Conservation (phyloP, 2,329 filamentous ascomycete species). For the Ceratocystis albifundus region DNA sequence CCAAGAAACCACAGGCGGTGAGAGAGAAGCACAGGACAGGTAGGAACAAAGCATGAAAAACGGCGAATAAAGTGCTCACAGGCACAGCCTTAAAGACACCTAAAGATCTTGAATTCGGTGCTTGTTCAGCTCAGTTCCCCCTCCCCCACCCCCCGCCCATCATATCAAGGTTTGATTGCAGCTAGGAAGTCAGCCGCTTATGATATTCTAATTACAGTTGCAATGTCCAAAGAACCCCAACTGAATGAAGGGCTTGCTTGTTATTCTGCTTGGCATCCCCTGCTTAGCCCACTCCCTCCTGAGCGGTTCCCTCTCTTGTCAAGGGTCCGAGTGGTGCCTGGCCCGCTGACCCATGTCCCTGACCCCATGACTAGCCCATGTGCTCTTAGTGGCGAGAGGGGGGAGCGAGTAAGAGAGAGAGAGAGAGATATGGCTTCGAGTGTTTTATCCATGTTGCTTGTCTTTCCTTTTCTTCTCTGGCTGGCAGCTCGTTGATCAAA, state of each 20-base stretch:
- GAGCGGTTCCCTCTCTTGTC: constrained; percentile 2
- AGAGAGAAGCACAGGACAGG: not conserved
- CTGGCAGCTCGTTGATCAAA: not conserved
- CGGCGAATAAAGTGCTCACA: not conserved
- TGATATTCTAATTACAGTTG: not conserved
- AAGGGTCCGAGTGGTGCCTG: not conserved
- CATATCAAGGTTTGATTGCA: not conserved
- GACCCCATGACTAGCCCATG: not conserved
- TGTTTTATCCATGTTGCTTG: not conserved
- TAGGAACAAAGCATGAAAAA: not conserved
- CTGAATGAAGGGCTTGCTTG: not conserved
- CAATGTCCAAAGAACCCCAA: not conserved
- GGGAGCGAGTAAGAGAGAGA: not conserved
- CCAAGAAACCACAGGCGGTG: not conserved
- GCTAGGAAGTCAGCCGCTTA: not conserved
- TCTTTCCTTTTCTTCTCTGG: not conserved
- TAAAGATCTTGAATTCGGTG: not conserved
- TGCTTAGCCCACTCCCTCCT: not conserved
- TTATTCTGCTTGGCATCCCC: constrained; percentile 5
- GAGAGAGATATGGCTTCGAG: not conserved
- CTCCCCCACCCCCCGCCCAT: not conserved
- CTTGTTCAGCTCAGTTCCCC: not conserved
- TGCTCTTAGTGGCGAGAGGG: not conserved
- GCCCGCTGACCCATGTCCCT: constrained; percentile 4
- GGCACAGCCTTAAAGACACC: not conserved